phyloP scores from a whole-genome alignment of 768 basidiomycete genomes.

The Hebeloma cylindrosporum region DNA sequence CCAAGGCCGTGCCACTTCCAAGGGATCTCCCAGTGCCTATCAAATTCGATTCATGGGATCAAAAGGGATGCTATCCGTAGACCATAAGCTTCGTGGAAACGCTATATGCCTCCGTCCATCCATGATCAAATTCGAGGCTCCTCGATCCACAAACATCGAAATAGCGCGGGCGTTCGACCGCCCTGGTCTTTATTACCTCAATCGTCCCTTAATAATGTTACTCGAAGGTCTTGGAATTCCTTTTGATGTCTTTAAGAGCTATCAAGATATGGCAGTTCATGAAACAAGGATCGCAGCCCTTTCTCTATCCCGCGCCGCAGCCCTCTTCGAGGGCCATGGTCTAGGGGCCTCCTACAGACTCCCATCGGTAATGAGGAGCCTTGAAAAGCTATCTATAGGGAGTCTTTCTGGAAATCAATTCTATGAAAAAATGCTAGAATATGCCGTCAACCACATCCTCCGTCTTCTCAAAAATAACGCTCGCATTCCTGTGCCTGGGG shows the following conservation, averaged over 20 bases:
- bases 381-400: slow-evolving; percentile 48
- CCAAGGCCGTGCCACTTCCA: slow-evolving; percentile 27
- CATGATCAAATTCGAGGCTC: slow-evolving; percentile 68
- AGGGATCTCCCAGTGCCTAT: slow-evolving; percentile 46
- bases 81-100: slow-evolving; percentile 50
- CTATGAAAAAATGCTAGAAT: slow-evolving; percentile 51
- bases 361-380: slow-evolving; percentile 47
- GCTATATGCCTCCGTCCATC: slow-evolving; percentile 53
- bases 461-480: slow-evolving; percentile 64
- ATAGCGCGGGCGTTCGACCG: slow-evolving; percentile 64
- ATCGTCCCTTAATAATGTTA: slow-evolving; percentile 69
- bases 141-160: slow-evolving; percentile 49
- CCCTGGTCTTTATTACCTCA: slow-evolving; percentile 56
- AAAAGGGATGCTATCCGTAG: slow-evolving; percentile 64
- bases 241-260: slow-evolving; percentile 49
- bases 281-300: slow-evolving; percentile 43
- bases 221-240: slow-evolving; percentile 58
- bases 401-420: slow-evolving; percentile 42
- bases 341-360: slow-evolving; percentile 59
- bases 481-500: slow-evolving; percentile 62
- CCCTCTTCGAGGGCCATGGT: slow-evolving; percentile 54
- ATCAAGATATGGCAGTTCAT: slow-evolving; percentile 52
- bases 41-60: slow-evolving; percentile 65
- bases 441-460: slow-evolving; percentile 61
- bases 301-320: slow-evolving; percentile 45